Evolutionary conservation across 2,329 filamentous ascomycete genomes (phyloP), one percentile per base, ranked within the genome.

Genomic region (Cordyceps cateniannulata): DNA sequence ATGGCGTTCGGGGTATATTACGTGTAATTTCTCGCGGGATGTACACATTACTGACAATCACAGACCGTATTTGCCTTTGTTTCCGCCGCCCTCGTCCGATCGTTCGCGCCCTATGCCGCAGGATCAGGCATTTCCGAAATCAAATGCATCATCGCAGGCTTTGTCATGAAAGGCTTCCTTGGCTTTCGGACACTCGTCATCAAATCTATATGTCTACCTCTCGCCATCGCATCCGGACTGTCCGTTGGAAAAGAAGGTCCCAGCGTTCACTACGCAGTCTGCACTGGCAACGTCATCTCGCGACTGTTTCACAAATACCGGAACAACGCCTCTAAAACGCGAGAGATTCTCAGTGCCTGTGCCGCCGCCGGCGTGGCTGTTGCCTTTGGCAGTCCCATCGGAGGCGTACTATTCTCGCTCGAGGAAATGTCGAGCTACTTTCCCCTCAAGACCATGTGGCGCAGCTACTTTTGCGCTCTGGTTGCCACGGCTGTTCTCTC

Each of bases 351-450:
- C 65, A 97, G 91, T 68, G 95, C 95, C 27, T 96, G 91, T 65
- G 95, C 95, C 27, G 95, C 93, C 40, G 93, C 95, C 4, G 95
- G 95, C 61, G 95, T 99, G 4, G 95, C 90, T 2, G 95, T 99
- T 32, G 95, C 95, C 24, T 99, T 99, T 73, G 95, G 95, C 63
- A 96, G 92, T 76, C 95, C 95, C 1, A 99, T 99, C 64, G 95
- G 95, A 59, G 95, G 95, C 20, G 95, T 99, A 2, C 77, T 99
- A 18, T 99, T 99, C 77, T 97, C 93, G 3, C 79, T 99, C 7
- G 95, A 99, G 77, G 95, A 99, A 79, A 97, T 99, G 89, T 93
- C 93, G 18, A 96, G 87, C 62, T 89, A 96, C 69, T 99, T 99
- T 67, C 95, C 95, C 0, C 83, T 99, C 22, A 98, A 98, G 76